Percentiles rank a stretch among this genome's conserved stretches.
These are phyloP conservation scores for Diaporthe australafricana DNA, from an alignment of 2,329 filamentous ascomycete genomes.

Conservation along the genomic window DNA sequence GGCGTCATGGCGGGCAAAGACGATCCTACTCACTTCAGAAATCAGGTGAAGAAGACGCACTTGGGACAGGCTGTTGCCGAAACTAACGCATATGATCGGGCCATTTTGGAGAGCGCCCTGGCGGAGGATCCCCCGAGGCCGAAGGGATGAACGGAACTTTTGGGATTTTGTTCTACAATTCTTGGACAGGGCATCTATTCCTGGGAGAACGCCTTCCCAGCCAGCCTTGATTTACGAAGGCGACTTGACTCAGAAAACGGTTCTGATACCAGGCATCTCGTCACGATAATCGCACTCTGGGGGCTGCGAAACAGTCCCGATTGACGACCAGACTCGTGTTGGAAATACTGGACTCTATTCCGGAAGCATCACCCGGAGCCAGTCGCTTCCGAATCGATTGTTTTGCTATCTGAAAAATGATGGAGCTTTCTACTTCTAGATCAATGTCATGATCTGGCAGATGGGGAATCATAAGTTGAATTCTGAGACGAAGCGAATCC, in stretches of 20 bases:
- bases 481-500: constrained; percentile 41
- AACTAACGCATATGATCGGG: constrained; percentile 40
- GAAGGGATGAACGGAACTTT: constrained; percentile 26
- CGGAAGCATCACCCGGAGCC: constrained; percentile 1
- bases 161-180: not conserved
- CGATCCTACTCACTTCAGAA: constrained; percentile 42
- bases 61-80: constrained; percentile 37
- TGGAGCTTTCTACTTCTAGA: constrained; percentile 35
- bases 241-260: not conserved
- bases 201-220: not conserved
- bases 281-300: not conserved
- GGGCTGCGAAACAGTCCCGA: not conserved
- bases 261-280: not conserved
- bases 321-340: not conserved
- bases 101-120: constrained; percentile 40
- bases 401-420: constrained; percentile 33
- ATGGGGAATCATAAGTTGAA: constrained; percentile 49
- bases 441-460: constrained; percentile 33
- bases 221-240: constrained; percentile 8
- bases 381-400: constrained; percentile 20
- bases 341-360: constrained; percentile 23
- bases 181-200: constrained; percentile 1
- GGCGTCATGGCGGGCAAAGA: constrained; percentile 37
- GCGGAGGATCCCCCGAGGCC: constrained; percentile 26
- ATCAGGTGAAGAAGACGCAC: constrained; percentile 37